Percentiles rank a stretch among this genome's conserved stretches.
These are phyloP conservation scores for Cercospora nicotianae DNA, from an alignment of 2,329 filamentous ascomycete genomes.

Conservation along the genomic window DNA sequence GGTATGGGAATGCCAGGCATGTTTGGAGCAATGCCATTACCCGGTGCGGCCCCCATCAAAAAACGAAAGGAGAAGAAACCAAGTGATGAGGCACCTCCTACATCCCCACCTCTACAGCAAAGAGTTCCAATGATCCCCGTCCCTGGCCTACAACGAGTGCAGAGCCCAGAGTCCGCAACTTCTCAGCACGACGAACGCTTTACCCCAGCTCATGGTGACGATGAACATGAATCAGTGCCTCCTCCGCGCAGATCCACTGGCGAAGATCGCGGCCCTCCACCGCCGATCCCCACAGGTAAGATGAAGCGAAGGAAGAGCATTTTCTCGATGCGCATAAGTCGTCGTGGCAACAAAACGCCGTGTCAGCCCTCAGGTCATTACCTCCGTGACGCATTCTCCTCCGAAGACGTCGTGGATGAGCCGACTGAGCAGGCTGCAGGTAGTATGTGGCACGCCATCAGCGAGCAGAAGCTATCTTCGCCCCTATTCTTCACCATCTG, in stretches of 20 bases:
- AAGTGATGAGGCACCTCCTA: conserved; percentile 37
- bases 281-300: conserved; percentile 54
- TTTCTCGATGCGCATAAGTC: conserved; percentile 15
- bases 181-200: conserved; percentile 46
- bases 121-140: conserved; percentile 57
- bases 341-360: conserved; percentile 12
- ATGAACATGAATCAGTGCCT: conserved; percentile 51
- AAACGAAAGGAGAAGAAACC: conserved; percentile 47
- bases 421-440: conserved; percentile 9
- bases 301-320: conserved; percentile 19
- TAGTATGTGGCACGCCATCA: conserved; percentile 17
- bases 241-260: conserved; percentile 43
- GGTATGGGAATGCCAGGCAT: conserved; percentile 96
- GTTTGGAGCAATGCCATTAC: conserved; percentile 67
- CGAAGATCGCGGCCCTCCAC: conserved; percentile 43
- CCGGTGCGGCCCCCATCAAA: conserved; percentile 50
- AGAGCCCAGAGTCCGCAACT: conserved; percentile 52
- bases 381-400: conserved; percentile 9
- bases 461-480: conserved; percentile 15
- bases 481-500: conserved; percentile 8
- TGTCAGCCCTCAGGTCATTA: conserved; percentile 11
- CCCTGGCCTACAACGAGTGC: conserved; percentile 61
- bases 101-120: conserved; percentile 33
- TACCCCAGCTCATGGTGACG: conserved; percentile 48
- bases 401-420: conserved; percentile 17